A percentile compares a stretch with the other conserved stretches of the same genome.
Evolutionary conservation across 2,329 filamentous ascomycete genomes (phyloP).

Genomic region (Pestalotiopsis sp.): DNA sequence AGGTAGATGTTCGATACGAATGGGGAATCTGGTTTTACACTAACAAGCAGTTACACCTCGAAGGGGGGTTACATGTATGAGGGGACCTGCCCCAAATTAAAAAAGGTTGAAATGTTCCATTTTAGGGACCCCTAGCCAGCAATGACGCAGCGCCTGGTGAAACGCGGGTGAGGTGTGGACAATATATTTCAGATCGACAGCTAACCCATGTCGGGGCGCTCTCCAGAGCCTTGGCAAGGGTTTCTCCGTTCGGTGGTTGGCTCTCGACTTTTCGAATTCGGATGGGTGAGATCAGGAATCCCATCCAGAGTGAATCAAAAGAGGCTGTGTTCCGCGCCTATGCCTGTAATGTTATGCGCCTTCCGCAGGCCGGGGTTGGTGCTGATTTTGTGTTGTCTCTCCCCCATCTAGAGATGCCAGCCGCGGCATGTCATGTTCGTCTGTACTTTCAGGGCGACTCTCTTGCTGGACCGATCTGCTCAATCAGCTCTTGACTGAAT

Average conservation of each 20-base stretch:
- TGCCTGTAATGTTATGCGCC: background rate
- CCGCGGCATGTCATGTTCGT: background rate
- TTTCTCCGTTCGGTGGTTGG: background rate
- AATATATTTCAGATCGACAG: conserved; percentile 1
- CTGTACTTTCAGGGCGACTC: background rate
- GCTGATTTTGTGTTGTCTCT: background rate
- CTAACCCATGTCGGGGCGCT: background rate
- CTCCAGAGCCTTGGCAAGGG: background rate
- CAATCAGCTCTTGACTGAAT: background rate
- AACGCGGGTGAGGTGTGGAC: background rate
- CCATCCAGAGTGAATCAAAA: background rate
- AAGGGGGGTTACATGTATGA: background rate
- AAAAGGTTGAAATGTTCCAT: background rate
- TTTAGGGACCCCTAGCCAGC: background rate
- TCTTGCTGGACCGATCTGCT: background rate
- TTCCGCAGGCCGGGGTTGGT: background rate
- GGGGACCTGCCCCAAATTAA: background rate
- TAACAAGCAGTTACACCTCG: background rate
- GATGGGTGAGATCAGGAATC: background rate
- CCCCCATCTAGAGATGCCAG: background rate
- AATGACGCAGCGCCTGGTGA: conserved; percentile 13
- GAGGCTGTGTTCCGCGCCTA: background rate
- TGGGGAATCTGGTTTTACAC: background rate
- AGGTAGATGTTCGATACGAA: background rate
- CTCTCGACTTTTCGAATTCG: background rate